Conservation (phyloP, 2,329 filamentous ascomycete species). For the Claviceps africana region DNA sequence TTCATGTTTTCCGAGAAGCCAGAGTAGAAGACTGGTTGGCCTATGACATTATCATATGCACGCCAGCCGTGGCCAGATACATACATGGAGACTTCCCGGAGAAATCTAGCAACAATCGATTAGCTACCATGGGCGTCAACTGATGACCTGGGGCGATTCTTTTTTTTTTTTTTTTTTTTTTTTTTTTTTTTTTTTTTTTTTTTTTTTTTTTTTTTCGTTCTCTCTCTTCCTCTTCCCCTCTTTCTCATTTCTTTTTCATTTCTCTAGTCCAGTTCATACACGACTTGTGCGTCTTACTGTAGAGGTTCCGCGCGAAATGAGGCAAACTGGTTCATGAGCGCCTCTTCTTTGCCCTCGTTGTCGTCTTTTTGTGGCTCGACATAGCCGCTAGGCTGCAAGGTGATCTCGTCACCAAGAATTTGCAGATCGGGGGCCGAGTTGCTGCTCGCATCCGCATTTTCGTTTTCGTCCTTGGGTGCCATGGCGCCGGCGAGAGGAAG, state of each 20-base stretch:
- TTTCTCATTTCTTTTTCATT: too few relatives aligned
- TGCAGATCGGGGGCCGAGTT: constrained; percentile 58
- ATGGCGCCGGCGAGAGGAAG: constrained; percentile 10
- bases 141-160: too few relatives aligned
- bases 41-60: constrained; percentile 79
- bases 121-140: neutral
- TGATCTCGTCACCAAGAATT: constrained; percentile 61
- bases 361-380: constrained; percentile 34
- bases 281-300: constrained; percentile 26
- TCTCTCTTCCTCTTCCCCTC: too few relatives aligned
- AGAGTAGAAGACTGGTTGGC: constrained; percentile 83
- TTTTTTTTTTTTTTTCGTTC: too few relatives aligned
- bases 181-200: too few relatives aligned
- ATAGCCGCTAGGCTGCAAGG: constrained; percentile 59
- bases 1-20: constrained; percentile 91
- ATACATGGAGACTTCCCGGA: constrained; percentile 85
- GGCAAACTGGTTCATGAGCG: constrained; percentile 68
- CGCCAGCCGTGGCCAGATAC: constrained; percentile 92
- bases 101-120: constrained; percentile 44
- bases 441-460: constrained; percentile 15
- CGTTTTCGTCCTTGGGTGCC: constrained; percentile 17
- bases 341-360: constrained; percentile 46
- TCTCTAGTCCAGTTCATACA: too few relatives aligned
- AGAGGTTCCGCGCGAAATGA: constrained; percentile 63
- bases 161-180: too few relatives aligned